Base-by-base conservation (phyloP, 2,329 filamentous ascomycete genomes). In the Nigrograna mackinnonii region DNA sequence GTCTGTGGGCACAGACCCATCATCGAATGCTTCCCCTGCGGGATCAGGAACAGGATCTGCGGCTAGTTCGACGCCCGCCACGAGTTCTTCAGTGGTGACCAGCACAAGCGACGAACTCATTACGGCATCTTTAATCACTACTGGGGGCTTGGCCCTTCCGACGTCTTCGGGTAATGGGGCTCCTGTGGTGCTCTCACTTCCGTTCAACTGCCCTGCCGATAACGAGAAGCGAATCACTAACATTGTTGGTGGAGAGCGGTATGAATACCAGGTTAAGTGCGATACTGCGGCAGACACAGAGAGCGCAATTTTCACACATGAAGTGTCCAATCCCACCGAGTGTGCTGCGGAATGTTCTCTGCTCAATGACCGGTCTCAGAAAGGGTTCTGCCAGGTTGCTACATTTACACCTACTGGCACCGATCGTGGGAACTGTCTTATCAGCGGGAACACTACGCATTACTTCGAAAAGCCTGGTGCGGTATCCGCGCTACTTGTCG, bases 301-400 rank as follows among this genome's bases (percentile, higher is more conserved):
- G 35, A 58, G 57, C 19, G 48, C 49, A 6, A 24, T 60, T 4
- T 48, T 50, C 7, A 38, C 22, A 3, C 54, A 52, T 19, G 26
- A 47, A 3, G 49, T 56, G 3, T 48, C 58, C 2, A 49, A 50
- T 35, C 43, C 50, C 16, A 60, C 58, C 6, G 49, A 54, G 4
- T 65, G 61, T 38, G 51, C 58, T 37, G 55, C 49, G 9, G 52
- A 59, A 43, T 66, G 62, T 35, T 63, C 62, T 6, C 45, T 57
- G 14, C 22, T 61, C 11, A 63, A 66, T 26, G 46, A 58, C 14
- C 41, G 39, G 12, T 48, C 50, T 14, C 48, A 49, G 16, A 43
- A 52, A n/a, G 49, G 54, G 16, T 44, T 52, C 4, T 65, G 62
- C 35, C 41, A 55, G 33, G 50, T 46, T 22, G 54, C 57, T 5